Conservation (phyloP, 352 stramenopile genomes). For the Pythium vanterpoolii region DNA sequence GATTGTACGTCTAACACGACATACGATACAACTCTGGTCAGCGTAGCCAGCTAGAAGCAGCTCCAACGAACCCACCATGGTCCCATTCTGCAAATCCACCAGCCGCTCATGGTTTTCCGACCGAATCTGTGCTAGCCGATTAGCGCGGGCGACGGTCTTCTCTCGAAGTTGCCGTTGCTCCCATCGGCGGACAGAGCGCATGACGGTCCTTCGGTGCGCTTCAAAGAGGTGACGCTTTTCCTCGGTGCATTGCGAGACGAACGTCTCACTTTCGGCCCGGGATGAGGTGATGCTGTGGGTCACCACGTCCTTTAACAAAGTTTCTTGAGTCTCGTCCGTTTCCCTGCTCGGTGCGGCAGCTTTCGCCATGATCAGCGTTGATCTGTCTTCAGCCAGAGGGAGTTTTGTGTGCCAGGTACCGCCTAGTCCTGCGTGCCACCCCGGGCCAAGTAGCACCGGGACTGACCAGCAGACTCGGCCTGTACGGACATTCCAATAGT, state of each 20-base stretch:
- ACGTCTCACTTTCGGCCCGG: background rate
- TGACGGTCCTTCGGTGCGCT: background rate
- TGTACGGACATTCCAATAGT: conserved; percentile 1
- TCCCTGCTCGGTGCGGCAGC: background rate
- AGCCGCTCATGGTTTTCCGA: conserved; percentile 12
- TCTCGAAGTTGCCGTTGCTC: conserved; percentile 10
- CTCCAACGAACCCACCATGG: background rate
- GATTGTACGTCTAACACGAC: conserved; percentile 50
- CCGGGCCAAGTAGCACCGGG: background rate
- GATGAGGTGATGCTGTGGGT: background rate
- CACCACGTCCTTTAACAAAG: background rate
- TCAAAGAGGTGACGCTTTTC: conserved; percentile 7
- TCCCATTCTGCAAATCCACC: conserved; percentile 1
- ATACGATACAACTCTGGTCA: background rate
- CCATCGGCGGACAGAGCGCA: conserved; percentile 16
- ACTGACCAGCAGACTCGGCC: background rate
- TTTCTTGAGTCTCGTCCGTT: background rate
- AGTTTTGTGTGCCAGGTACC: background rate
- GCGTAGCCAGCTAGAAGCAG: background rate
- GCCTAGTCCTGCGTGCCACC: background rate
- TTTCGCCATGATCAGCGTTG: background rate
- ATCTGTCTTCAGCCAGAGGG: background rate
- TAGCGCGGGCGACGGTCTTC: conserved; percentile 3
- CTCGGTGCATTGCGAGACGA: conserved; percentile 1
- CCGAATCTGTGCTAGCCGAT: background rate